Evolutionary conservation across 2,329 filamentous ascomycete species (phyloP), one percentile per base, ranked within the genome.

Genomic region (Cryphonectria nitschkei): DNA sequence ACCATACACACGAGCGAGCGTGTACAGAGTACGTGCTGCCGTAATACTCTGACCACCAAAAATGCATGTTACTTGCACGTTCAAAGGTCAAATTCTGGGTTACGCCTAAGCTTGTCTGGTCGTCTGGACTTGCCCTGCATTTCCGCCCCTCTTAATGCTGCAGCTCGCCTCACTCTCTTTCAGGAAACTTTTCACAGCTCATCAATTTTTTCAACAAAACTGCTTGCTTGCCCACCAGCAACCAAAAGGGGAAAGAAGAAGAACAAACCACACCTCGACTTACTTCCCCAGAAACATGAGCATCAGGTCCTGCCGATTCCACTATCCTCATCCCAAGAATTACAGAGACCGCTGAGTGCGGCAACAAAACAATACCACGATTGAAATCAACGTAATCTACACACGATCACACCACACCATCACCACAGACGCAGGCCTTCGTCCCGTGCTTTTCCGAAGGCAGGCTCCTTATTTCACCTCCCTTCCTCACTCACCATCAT

Each of bases 271-370:
- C 32, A 69, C 41, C 22, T 14, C 29, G 16, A 16, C 34, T 52
- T 50, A 22, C 11, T 50, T 29, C 16, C 32, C 13, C 29, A 67
- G 61, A 71, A 73, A 68, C 52, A 73, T 73, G 71, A 73, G 71
- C 63, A 71, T 56, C 66, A 73, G 56, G 54, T 56, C 64, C 39
- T 52, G 37, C 14, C 69, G 39, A 37, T 64, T 69, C 16, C 43
- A 65, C 58, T 73, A 71, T 50, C 71, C 67, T 61, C 65, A 69
- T 56, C 58, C 71, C 7, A 71, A 69, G 56, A 50, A 66, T 67
- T 71, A 73, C 58, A 58, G 71, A 65, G 66, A 67, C 67, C 71
- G 71, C 65, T 73, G 71, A 73, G 64, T 16, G 29, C 39, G 16
- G 26, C 50, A 16, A 41, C 14, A 60, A 41, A 58, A n/a, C 41